Evolutionary conservation across 1,139 yeast genomes (phyloP).

Genomic region (Candida gigantensis): DNA sequence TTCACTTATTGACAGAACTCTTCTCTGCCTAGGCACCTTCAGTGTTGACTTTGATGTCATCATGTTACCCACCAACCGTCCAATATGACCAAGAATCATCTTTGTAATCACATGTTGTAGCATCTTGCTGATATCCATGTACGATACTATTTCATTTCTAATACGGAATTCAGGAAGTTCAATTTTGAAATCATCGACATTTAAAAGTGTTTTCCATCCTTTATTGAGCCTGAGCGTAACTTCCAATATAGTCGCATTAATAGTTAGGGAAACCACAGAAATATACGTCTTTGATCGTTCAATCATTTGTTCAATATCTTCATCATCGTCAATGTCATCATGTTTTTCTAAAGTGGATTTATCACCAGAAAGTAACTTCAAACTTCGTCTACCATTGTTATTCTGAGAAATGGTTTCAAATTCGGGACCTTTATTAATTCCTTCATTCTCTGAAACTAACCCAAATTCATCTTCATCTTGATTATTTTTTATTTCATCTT

Average conservation of each 20-base stretch:
- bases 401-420: conserved; percentile 9
- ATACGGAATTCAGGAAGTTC: conserved; percentile 55
- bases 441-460: conserved; percentile 17
- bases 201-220: conserved; percentile 58
- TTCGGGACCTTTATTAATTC: conserved; percentile 15
- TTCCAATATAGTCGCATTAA: conserved; percentile 49
- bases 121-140: conserved; percentile 53
- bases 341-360: conserved; percentile 2
- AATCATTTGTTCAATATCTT: conserved; percentile 56
- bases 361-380: conserved; percentile 11
- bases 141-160: conserved; percentile 50
- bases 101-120: conserved; percentile 53
- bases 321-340: conserved; percentile 16
- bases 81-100: conserved; percentile 58
- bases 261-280: conserved; percentile 50
- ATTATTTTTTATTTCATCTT: conserved; percentile 15
- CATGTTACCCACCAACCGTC: conserved; percentile 59
- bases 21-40: conserved; percentile 11
- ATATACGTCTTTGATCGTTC: conserved; percentile 58
- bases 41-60: conserved; percentile 26
- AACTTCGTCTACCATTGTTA: conserved; percentile 8
- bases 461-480: conserved; percentile 16
- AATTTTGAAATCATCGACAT: conserved; percentile 60
- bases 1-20: conserved; percentile 2
- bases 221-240: conserved; percentile 58